Evolutionary conservation across 768 basidiomycete genomes (phyloP).

Genomic region (Phanerochaete carnosa): DNA sequence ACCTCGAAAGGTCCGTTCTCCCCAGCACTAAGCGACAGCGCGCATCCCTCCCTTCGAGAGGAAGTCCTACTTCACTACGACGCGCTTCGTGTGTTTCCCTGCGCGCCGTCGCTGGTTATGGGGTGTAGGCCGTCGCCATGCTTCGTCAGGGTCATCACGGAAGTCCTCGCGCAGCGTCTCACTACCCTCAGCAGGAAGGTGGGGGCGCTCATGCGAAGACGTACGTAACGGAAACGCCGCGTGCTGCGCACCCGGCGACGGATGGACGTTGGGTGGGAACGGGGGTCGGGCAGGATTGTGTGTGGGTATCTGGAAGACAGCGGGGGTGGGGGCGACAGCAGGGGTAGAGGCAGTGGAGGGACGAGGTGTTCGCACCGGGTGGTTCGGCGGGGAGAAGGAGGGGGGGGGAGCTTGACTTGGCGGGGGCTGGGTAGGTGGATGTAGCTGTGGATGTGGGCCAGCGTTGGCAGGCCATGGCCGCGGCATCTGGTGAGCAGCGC

Average conservation of each 20-base stretch:
- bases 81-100: slow-evolving; percentile 75
- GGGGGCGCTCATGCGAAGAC: slow-evolving; percentile 5
- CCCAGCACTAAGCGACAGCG: no score
- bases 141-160: slow-evolving; percentile 59
- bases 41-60: not conserved
- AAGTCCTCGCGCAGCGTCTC: slow-evolving; percentile 40
- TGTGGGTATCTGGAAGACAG: slow-evolving; percentile 11
- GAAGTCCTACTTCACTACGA: slow-evolving; percentile 38
- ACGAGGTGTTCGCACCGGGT: slow-evolving; percentile 5
- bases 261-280: slow-evolving; percentile 4
- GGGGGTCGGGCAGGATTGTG: slow-evolving; percentile 13
- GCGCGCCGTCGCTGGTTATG: slow-evolving; percentile 72
- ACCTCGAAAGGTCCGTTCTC: no score
- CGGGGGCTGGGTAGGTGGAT: slow-evolving; percentile 19
- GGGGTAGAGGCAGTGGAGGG: not conserved
- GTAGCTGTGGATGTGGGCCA: slow-evolving; percentile 20
- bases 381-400: not conserved
- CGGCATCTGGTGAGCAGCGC: slow-evolving; percentile 26
- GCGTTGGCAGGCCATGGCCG: slow-evolving; percentile 25
- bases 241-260: slow-evolving; percentile 1
- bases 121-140: slow-evolving; percentile 71
- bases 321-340: slow-evolving; percentile 7
- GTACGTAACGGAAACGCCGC: not conserved
- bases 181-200: slow-evolving; percentile 1
- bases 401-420: slow-evolving; percentile 17